These are phyloP conservation scores for Moesziomyces aphidis DNA, from an alignment of 1,284 basidiomycete species.

Conservation along the genomic window DNA sequence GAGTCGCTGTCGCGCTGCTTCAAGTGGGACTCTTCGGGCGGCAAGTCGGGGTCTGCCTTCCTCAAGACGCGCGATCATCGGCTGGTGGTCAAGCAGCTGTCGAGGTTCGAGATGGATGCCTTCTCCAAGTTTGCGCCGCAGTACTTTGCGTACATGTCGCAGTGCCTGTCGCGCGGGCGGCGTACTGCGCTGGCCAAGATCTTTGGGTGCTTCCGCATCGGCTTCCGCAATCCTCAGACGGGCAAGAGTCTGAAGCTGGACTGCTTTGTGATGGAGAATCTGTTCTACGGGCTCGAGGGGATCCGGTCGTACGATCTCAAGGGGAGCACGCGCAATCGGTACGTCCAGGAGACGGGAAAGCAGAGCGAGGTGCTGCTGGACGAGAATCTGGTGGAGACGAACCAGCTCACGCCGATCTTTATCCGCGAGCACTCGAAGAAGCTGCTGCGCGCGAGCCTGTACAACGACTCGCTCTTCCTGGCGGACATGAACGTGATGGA, in stretches of 20 bases:
- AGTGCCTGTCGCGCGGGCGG: constrained; percentile 72
- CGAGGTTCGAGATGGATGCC: constrained; percentile 88
- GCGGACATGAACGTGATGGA: constrained; percentile 96
- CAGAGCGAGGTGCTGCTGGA: constrained; percentile 90
- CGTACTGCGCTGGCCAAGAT: constrained; percentile 96
- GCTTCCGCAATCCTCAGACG: constrained; percentile 83
- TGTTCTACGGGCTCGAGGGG: constrained; percentile 91
- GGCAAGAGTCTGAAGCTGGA: constrained; percentile 91
- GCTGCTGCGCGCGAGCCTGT: constrained; percentile 87
- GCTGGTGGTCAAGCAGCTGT: constrained; percentile 97
- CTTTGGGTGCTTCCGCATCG: constrained; percentile 96
- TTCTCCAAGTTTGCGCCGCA: constrained; percentile 97
- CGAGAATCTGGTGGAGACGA: constrained; percentile 83
- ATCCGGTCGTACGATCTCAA: constrained; percentile 73
- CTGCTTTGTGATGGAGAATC: constrained; percentile 94
- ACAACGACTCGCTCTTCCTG: constrained; percentile 87
- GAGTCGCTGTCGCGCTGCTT: constrained; percentile 93
- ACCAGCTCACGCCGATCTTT: constrained; percentile 80
- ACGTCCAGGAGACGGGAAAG: constrained; percentile 88
- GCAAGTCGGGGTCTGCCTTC: constrained; percentile 96
- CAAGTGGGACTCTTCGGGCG: constrained; percentile 95
- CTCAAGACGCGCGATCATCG: constrained; percentile 91
- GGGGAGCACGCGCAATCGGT: constrained; percentile 63
- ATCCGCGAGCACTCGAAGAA: constrained; percentile 94
- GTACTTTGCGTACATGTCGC: constrained; percentile 96